Conservation (phyloP, 495 filamentous ascomycete genomes). For the Talaromyces borbonicus region DNA sequence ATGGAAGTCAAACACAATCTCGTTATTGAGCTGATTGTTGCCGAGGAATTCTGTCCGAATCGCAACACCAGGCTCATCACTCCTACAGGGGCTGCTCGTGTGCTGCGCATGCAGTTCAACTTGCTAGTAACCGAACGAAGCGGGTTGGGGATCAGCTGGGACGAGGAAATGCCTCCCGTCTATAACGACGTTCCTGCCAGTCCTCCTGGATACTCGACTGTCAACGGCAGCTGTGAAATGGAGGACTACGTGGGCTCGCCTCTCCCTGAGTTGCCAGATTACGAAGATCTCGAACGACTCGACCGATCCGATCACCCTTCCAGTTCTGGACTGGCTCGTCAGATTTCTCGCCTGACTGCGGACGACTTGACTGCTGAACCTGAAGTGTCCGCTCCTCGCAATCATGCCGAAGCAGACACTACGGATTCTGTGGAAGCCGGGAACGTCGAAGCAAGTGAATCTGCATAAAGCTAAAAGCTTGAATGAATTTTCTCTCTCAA, state of each 20-base stretch:
- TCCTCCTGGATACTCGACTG: conserved; percentile 64
- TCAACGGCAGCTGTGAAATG: conserved; percentile 30
- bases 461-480: not conserved
- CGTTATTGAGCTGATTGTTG: conserved; percentile 87
- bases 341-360: conserved; percentile 8
- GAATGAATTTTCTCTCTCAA: no score
- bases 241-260: conserved; percentile 38
- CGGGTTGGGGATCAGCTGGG: conserved; percentile 92
- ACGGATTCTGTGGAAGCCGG: conserved; percentile 1
- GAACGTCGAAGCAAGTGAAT: not conserved
- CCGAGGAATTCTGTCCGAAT: conserved; percentile 76
- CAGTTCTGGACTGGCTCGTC: not conserved
- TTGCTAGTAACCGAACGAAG: conserved; percentile 69
- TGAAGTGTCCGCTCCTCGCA: conserved; percentile 1
- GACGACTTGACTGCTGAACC: conserved; percentile 18
- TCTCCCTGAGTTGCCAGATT: conserved; percentile 25
- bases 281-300: conserved; percentile 36
- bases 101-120: conserved; percentile 88
- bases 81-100: conserved; percentile 82
- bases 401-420: not conserved
- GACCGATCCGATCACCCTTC: conserved; percentile 11
- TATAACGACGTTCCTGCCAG: conserved; percentile 90
- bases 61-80: conserved; percentile 61
- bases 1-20: conserved; percentile 73
- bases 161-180: conserved; percentile 88